These are phyloP conservation scores for Aspergillus brunneoviolaceus DNA, from an alignment of 2,329 filamentous ascomycete genomes.

Conservation along the genomic window DNA sequence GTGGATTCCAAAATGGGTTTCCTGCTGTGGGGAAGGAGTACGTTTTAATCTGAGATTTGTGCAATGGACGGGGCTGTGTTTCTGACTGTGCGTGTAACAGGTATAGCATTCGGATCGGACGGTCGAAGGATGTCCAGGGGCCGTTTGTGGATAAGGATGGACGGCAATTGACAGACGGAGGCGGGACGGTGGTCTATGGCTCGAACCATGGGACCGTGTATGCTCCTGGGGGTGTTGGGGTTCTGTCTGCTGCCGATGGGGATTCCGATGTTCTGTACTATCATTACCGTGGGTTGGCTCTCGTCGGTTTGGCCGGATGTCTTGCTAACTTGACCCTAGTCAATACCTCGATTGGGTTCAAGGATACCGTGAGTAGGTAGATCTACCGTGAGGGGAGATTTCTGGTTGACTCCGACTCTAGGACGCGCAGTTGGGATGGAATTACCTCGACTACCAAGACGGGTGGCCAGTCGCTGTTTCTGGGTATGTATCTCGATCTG, in stretches of 20 bases:
- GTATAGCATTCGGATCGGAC: constrained; percentile 38
- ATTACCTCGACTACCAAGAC: constrained; percentile 36
- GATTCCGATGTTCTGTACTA: constrained; percentile 40
- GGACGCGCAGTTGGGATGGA: constrained; percentile 41
- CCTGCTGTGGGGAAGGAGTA: constrained; percentile 34
- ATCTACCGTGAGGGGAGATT: not conserved
- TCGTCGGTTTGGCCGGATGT: not conserved
- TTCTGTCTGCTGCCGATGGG: constrained; percentile 27
- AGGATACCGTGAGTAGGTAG: constrained; percentile 26
- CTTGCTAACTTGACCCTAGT: constrained; percentile 18
- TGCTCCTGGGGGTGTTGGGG: constrained; percentile 40
- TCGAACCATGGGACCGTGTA: constrained; percentile 41
- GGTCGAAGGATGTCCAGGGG: constrained; percentile 32
- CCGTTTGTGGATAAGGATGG: constrained; percentile 37
- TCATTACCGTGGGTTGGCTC: constrained; percentile 34
- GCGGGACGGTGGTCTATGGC: constrained; percentile 37
- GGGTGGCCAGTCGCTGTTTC: constrained; percentile 36
- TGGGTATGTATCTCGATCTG: constrained; percentile 9
- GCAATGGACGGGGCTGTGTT: not conserved
- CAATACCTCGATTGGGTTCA: constrained; percentile 34
- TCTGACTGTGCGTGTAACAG: constrained; percentile 14
- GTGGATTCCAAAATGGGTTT: constrained; percentile 28
- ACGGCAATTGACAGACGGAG: constrained; percentile 28
- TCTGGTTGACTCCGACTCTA: constrained; percentile 11
- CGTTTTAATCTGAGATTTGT: constrained; percentile 1